Base-by-base conservation (phyloP, 2,329 filamentous ascomycete genomes). In the Verticillium zaregamsianum region DNA sequence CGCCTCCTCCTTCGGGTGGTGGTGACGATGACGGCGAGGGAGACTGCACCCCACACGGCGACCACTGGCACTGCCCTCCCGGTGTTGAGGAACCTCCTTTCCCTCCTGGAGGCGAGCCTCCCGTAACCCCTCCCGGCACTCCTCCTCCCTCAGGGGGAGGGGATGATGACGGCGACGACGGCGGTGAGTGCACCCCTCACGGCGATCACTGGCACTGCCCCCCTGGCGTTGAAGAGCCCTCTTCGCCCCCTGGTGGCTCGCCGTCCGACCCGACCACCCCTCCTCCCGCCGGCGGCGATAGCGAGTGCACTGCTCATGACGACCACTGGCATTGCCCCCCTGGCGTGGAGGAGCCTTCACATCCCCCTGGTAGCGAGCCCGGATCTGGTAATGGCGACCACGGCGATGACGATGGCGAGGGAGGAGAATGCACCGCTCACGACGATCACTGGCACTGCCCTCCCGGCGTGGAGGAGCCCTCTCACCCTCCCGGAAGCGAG, bases 51-150 rank as follows among this genome's bases (percentile, higher is more conserved):
- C 54, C 59, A 5, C 59, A 61, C 17, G 59, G 28, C 9, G 59
- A 61, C 32, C 59, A 61, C 55, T 61, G 59, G 59, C 59, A 68
- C 40, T 68, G 66, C 49, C 66, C 65, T 7, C 61, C 64, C 1
- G 66, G 65, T 20, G 65, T 66, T 8, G 23, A 45, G 9, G 45
- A 60, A 14, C 58, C 58, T 14, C 15, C 58, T 17, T 28, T 28
- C n/a, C 45, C 49, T 28, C 58, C 58, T 17, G 56, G 56, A 5
- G 58, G 56, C 14, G 40, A 40, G n/a, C 45, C 59, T 15, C 49
- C 61, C 11, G 59, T 31, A 2, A n/a, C 25, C 28, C 20, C 39
- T 15, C 49, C 61, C 17, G 57, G 25, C 1, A n/a, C 25, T n/a
- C 20, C 39, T 12, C 56, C 56, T 17, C 56, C 58, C 6, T 8